Base-by-base conservation (phyloP, 1,284 basidiomycete species). In the Boletus albobrunnescens region DNA sequence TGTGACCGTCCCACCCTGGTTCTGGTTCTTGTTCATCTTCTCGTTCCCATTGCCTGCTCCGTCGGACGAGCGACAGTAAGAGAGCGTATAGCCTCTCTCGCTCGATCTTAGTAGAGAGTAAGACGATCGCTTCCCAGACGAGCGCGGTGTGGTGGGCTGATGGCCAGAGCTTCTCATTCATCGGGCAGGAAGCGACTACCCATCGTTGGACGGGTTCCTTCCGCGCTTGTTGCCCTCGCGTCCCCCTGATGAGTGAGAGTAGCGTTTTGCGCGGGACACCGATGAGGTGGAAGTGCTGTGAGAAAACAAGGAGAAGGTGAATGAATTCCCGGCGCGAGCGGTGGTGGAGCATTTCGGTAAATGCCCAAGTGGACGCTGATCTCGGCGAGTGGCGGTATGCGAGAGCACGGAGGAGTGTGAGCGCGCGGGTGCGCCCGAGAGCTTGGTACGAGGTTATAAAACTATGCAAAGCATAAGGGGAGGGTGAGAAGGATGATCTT, bases 281-380 rank as follows among this genome's bases (percentile, higher is more conserved):
- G 26, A 68, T 56, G 10, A 51, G 41, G 36, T 67, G 55, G 50
- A 73, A 75, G 37, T 66, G 60, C 5, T 60, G 58, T 22, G 50
- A 48, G 50, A 70, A 74, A 1, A 57, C 44, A 19, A 50, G 32
- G 41, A 67, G 56, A 14, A 61, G 47, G 4, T 50, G 53, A 8
- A 36, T 36, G 23, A 40, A 44, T 37, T 69, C 54, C 3, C 45
- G 47, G 13, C 55, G 54, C 1, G 52, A 50, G 37, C 56, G 57
- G 47, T 68, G 60, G 47, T 66, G 56, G 3, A 67, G 60, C 65
- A 74, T 68, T 47, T 74, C 67, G 6, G 69, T 62, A 31, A 72
- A 59, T 1, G 54, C 63, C 71, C 71, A 73, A 7, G 53, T 42
- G 5, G 61, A 46, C 1, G 59, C 51, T 14, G 65, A 54, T 49